Conservation (phyloP, 139 green algal species). For the Limnomonas spitsbergensis region DNA sequence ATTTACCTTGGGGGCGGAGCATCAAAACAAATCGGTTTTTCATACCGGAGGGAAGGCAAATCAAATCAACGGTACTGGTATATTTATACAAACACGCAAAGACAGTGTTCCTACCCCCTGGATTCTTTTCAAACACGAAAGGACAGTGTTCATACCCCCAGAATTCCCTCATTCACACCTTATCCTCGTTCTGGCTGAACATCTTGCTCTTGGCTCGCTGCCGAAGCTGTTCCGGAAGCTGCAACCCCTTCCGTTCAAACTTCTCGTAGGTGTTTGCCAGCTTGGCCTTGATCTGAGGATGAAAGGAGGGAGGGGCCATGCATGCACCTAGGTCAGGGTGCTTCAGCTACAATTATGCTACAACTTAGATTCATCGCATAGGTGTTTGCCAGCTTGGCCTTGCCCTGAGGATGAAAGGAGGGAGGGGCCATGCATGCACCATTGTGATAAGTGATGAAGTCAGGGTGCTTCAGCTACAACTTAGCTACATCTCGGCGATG, state of each 20-base stretch:
- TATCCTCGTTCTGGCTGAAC: constrained; percentile 47
- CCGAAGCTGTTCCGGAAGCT: constrained; percentile 70
- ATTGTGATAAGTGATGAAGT: no score
- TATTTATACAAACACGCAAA: no score
- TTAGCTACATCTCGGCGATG: constrained; percentile 57
- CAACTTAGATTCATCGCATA: constrained; percentile 59
- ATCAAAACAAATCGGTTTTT: no score
- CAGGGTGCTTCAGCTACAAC: no score
- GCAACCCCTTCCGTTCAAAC: constrained; percentile 61
- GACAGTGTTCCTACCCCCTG: no score
- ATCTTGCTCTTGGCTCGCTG: constrained; percentile 36
- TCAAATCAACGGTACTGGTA: no score
- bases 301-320: neutral
- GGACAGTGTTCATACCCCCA: neutral
- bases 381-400: constrained; percentile 41
- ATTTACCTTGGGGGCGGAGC: no score
- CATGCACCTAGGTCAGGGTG: neutral
- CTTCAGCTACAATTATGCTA: no score
- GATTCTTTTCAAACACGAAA: no score
- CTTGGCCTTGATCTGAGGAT: constrained; percentile 38
- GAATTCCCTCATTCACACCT: constrained; percentile 6
- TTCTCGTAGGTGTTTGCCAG: constrained; percentile 52
- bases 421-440: neutral
- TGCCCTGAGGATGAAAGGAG: constrained; percentile 22
- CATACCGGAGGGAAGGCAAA: no score